Evolutionary conservation across 2,329 filamentous ascomycete species (phyloP), one percentile per base, ranked within the genome.

Genomic region (Dryadomyces quercus-mongolicae): DNA sequence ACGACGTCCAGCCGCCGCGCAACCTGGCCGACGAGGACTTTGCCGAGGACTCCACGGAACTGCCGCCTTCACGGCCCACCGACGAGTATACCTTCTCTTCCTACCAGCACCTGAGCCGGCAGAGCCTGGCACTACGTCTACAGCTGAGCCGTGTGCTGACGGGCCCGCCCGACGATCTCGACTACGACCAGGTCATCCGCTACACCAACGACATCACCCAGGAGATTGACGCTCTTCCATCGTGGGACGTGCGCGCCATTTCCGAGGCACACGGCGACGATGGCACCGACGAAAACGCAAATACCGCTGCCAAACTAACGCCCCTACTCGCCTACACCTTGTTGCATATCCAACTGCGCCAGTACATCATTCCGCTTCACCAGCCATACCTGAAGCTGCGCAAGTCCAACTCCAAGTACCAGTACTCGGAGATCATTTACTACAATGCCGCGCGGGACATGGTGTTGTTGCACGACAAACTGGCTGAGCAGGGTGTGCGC

Each of bases 401-500:
- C 59, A 77, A 77, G 66, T 71, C 73, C 57, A 79, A 81, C 64
- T 78, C 78, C 54, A 79, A 79, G 59, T 82, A 81, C 62, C 79
- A 82, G 60, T 78, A 79, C 61, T 81, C 79, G 1, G 79, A 82
- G 59, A 78, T 81, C 55, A 75, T 82, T 49, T 82, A 81, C 69
- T 82, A 82, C 66, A 81, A 79, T 54, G 77, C 78, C 0, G 78
- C 79, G 1, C 72, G 79, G 38, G 79, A 82, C 58, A 78, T 82
- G 60, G 77, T 82, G 1, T 68, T 82, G n/a, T 70, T 82, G 57
- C 77, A 81, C 62, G 77, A 82, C 63, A 78, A 77, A 60, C 72
- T 82, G 36, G 76, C 76, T 55, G 74, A 81, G 58, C 78, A 78
- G 60, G 77, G 78, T 25, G 72, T 82, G 53, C 74, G 78, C 42